These are phyloP conservation scores for Pseudocercospora macadamiae DNA, from an alignment of 2,329 filamentous ascomycete genomes.

Conservation along the genomic window DNA sequence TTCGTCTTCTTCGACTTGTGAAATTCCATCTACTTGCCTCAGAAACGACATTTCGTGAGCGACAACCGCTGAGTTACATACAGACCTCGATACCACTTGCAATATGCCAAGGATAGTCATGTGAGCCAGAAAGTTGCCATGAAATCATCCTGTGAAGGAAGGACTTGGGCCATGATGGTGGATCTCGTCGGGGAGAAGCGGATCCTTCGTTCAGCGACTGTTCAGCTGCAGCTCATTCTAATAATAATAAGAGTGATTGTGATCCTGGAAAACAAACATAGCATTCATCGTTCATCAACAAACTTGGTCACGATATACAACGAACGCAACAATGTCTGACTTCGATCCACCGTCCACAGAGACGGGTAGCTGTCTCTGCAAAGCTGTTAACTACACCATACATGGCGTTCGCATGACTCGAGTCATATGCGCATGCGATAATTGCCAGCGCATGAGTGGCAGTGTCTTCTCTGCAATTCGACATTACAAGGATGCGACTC, in stretches of 20 bases:
- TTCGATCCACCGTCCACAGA: slow-evolving; percentile 3
- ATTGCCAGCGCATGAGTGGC: slow-evolving; percentile 8
- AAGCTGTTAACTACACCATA: slow-evolving; percentile 5
- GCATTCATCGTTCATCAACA: too few relatives aligned
- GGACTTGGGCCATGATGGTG: neutral
- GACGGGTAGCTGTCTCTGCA: slow-evolving; percentile 6
- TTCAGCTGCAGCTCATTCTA: neutral
- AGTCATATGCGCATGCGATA: slow-evolving; percentile 8
- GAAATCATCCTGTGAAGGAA: neutral
- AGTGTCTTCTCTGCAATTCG: slow-evolving; percentile 5
- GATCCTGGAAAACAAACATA: too few relatives aligned
- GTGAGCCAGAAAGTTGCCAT: too few relatives aligned
- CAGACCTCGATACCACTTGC: too few relatives aligned
- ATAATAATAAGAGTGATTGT: too few relatives aligned
- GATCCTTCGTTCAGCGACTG: neutral
- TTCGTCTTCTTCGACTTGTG: neutral
- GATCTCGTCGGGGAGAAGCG: neutral
- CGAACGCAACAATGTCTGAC: neutral
- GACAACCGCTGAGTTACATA: too few relatives aligned
- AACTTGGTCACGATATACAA: too few relatives aligned
- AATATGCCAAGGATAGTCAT: too few relatives aligned
- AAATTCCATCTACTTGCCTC: neutral
- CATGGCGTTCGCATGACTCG: slow-evolving; percentile 6
- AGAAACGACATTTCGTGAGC: neutral
- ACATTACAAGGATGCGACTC: slow-evolving; percentile 9